Conservation (phyloP, 768 basidiomycete species). For the Panaeolus papilionaceus region DNA sequence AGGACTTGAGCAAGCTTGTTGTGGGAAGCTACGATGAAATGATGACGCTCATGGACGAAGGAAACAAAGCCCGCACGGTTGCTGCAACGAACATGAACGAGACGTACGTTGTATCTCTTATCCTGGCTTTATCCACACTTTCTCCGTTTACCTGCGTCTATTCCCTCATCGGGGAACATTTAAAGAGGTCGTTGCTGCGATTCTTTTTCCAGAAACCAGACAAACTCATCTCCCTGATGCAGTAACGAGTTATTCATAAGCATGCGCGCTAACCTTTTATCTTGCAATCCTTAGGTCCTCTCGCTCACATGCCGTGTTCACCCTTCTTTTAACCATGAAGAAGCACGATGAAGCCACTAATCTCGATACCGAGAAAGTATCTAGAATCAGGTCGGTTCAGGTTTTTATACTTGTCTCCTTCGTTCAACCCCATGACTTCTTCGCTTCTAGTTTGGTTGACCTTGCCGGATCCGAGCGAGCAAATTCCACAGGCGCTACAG, state of each 20-base stretch:
- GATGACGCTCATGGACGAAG: slow-evolving; percentile 99
- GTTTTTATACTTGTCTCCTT: slow-evolving; percentile 16
- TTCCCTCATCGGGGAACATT: background rate
- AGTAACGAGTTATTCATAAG: background rate
- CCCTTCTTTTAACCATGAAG: slow-evolving; percentile 93
- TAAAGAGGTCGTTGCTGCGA: background rate
- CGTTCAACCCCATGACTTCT: slow-evolving; percentile 18
- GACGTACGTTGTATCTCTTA: slow-evolving; percentile 59
- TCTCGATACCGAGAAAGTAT: slow-evolving; percentile 98
- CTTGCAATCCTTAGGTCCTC: slow-evolving; percentile 66
- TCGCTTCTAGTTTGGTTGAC: slow-evolving; percentile 77
- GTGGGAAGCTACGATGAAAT: slow-evolving; percentile 94
- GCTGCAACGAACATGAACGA: slow-evolving; percentile 99
- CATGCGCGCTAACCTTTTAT: slow-evolving; percentile 17
- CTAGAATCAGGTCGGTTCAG: slow-evolving; percentile 80
- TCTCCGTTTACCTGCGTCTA: slow-evolving; percentile 9
- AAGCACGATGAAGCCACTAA: slow-evolving; percentile 83
- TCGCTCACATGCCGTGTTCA: slow-evolving; percentile 98
- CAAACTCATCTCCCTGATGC: background rate
- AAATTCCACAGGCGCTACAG: slow-evolving; percentile 97
- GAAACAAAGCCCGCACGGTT: slow-evolving; percentile 97
- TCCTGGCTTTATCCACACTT: slow-evolving; percentile 17
- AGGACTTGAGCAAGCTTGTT: slow-evolving; percentile 92
- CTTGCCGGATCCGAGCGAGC: slow-evolving; percentile 97
- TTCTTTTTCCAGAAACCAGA: background rate